Base-by-base conservation (phyloP, 805 yeast genomes). In the Yamadazyma kitorensis region DNA sequence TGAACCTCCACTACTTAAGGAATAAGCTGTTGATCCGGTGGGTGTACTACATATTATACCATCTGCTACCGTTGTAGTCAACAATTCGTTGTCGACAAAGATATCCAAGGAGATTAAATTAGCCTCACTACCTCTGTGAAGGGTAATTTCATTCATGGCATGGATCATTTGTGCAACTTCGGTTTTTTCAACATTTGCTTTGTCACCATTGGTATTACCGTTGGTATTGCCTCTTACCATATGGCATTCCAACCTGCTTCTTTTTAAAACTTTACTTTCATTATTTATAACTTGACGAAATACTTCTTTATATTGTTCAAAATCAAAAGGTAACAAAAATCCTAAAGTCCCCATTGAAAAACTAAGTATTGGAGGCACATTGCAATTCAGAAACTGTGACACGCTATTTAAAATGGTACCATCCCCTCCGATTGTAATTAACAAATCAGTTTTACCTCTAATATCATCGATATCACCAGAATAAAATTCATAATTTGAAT, bases 351-450 rank as follows among this genome's bases (percentile, higher is more conserved):
- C 98, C 61, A 89, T 61, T 0, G 96, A 86, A 53, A 86, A 88
- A 17, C 94, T 79, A 32, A 89, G 60, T 0, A 89, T 86, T 0
- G 98, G 98, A 1, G 98, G 98, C 3, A 86, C 93, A 31, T 75
- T 68, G 7, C 69, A 69, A 50, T 78, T 76, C 35, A 82, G 78
- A 52, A 89, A 89, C 48, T 78, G 64, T 4, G 93, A 78, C 0
- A 87, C 91, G 0, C 91, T 95, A 35, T 89, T 74, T 27, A 89
- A 58, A 36, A 87, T 86, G 0, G 97, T 89, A 4, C 98, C 98
- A 57, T 89, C 98, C 13, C 98, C 98, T n/a, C 98, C 98, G 24
- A 89, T 59, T 0, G 96, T 84, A 6, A 89, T 88, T 24, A 89
- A 62, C 27, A 89, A 57, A 52, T 89, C 98, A 0, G 95, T 76